These are phyloP conservation scores for Penicillium sumatraense DNA, from an alignment of 2,329 filamentous ascomycete species.

Conservation along the genomic window DNA sequence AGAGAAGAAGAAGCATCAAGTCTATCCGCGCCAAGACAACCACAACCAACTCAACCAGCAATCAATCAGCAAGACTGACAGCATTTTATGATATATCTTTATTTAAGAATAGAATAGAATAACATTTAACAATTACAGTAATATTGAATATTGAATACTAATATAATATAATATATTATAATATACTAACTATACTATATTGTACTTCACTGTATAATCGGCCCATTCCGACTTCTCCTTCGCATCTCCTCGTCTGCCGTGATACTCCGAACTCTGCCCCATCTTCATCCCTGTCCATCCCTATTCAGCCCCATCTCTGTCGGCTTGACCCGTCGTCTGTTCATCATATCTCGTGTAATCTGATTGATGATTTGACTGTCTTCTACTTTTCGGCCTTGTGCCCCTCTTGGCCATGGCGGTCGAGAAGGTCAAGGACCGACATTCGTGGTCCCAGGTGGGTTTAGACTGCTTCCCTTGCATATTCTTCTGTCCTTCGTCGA, in stretches of 20 bases:
- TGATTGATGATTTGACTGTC: neutral
- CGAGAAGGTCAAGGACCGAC: constrained; percentile 1
- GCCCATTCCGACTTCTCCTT: neutral
- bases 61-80: too few relatives aligned
- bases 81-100: too few relatives aligned
- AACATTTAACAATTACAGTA: too few relatives aligned
- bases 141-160: too few relatives aligned
- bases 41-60: too few relatives aligned
- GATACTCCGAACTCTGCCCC: neutral
- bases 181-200: neutral
- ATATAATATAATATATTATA: neutral
- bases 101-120: too few relatives aligned
- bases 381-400: neutral
- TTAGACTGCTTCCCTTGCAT: constrained; percentile 1
- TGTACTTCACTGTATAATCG: neutral
- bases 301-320: neutral
- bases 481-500: too few relatives aligned
- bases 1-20: too few relatives aligned
- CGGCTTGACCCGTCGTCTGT: constrained; percentile 1
- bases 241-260: neutral
- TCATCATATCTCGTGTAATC: too few relatives aligned
- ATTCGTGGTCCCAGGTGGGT: constrained; percentile 12
- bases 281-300: neutral
- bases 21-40: too few relatives aligned
- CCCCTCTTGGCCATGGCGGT: neutral